These are phyloP conservation scores for Arabidopsis thaliana DNA, from an alignment of 345 rosid genomes.

Conservation along the genomic window DNA sequence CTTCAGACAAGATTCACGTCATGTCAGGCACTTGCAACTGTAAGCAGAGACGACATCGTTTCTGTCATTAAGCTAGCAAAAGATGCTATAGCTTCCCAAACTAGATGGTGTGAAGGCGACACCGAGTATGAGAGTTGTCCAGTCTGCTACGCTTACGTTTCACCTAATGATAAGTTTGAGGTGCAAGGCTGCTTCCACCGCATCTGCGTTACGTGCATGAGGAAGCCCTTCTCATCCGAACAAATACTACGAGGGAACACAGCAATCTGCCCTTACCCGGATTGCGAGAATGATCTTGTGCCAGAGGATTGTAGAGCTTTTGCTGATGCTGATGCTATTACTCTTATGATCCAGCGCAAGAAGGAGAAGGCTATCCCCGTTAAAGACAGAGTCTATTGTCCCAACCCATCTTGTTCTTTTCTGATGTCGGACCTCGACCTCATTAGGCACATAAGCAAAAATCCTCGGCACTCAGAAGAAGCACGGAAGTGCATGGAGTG, in stretches of 20 bases:
- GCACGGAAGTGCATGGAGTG: neutral
- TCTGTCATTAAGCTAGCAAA: no score
- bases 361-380: neutral
- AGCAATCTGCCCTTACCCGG: neutral
- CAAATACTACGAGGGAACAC: neutral
- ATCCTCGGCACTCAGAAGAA: neutral
- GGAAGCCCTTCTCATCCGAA: neutral
- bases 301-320: neutral
- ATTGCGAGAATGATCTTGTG: neutral
- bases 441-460: no score
- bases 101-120: neutral
- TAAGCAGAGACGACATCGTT: no score
- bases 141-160: neutral
- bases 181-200: neutral
- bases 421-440: neutral
- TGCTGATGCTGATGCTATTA: conserved; percentile 1
- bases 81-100: neutral
- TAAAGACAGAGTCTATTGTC: neutral
- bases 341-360: neutral
- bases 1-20: no score
- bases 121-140: conserved; percentile 3
- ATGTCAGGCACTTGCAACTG: no score
- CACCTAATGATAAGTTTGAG: neutral
- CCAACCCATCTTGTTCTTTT: neutral
- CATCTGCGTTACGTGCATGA: neutral